Percentiles rank a stretch among this genome's conserved stretches.
These are phyloP conservation scores for Nicotiana rustica DNA, from an alignment of 305 asterid genomes.

Conservation along the genomic window DNA sequence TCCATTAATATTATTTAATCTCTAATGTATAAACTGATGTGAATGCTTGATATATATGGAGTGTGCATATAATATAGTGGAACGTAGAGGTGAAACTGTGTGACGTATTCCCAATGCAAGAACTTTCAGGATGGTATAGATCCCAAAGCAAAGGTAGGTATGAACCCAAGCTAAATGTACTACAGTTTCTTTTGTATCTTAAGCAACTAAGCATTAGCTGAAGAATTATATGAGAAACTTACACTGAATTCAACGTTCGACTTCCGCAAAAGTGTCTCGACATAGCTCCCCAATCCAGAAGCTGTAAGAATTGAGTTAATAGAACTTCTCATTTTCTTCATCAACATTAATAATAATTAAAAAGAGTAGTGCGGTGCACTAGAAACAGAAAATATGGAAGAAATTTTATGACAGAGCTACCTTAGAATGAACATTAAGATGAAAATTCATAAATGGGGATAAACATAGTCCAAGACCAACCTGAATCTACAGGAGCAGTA, in stretches of 20 bases:
- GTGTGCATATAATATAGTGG: background rate
- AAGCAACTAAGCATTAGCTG: background rate
- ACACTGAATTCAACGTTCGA: slow-evolving; percentile 83
- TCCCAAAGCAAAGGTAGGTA: background rate
- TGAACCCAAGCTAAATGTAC: background rate
- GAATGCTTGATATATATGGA: slow-evolving; percentile 7
- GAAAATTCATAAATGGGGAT: background rate
- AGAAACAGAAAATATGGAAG: background rate
- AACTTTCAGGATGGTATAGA: background rate
- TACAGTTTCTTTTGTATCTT: background rate
- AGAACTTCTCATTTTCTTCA: slow-evolving; percentile 1
- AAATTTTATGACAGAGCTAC: background rate
- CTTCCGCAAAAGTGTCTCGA: slow-evolving; percentile 76
- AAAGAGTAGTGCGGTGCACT: too few species aligned
- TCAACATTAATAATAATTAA: background rate
- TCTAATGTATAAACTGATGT: background rate
- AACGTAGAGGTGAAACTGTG: background rate
- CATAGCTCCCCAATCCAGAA: slow-evolving; percentile 67
- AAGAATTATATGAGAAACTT: slow-evolving; percentile 41
- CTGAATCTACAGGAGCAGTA: slow-evolving; percentile 71
- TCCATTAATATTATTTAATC: background rate
- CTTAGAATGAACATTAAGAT: slow-evolving; percentile 22
- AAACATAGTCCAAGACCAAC: slow-evolving; percentile 46
- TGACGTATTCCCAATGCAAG: background rate
- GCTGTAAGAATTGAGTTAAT: slow-evolving; percentile 52